phyloP scores from a whole-genome alignment of 1,284 basidiomycete species.

The Malassezia equina region DNA sequence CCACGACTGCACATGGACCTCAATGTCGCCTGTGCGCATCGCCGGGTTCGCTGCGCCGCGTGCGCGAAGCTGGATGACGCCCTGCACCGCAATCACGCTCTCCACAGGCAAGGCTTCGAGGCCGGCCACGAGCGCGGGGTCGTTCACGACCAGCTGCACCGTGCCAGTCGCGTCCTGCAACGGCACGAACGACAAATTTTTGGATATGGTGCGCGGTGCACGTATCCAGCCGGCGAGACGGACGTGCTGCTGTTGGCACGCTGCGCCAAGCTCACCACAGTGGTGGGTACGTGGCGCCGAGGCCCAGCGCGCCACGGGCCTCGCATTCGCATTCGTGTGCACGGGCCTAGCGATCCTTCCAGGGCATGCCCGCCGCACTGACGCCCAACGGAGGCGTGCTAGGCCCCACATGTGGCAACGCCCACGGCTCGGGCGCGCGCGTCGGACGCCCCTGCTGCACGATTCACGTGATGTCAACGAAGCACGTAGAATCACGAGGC shows the following conservation, averaged over 20 bases:
- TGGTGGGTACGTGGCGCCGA: slow-evolving; percentile 55
- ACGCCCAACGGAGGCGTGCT: background rate
- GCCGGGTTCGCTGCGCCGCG: slow-evolving; percentile 20
- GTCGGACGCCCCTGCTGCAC: background rate
- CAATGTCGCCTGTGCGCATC: slow-evolving; percentile 59
- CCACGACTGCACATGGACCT: slow-evolving; percentile 64
- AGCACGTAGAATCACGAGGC: background rate
- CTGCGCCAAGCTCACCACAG: slow-evolving; percentile 57
- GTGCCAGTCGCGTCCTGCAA: slow-evolving; percentile 66
- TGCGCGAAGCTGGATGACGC: slow-evolving; percentile 22
- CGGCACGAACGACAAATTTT: slow-evolving; percentile 64
- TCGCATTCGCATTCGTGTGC: background rate
- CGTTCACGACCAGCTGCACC: slow-evolving; percentile 57
- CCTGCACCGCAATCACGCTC: slow-evolving; percentile 24
- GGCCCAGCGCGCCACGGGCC: slow-evolving; percentile 53
- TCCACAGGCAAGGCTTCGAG: slow-evolving; percentile 34
- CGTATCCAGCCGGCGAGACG: slow-evolving; percentile 68
- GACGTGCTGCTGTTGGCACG: slow-evolving; percentile 57
- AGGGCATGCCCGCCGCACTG: background rate
- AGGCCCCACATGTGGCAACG: background rate
- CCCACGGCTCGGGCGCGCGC: background rate
- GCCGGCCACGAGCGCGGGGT: slow-evolving; percentile 54
- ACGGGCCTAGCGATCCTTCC: background rate
- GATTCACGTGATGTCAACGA: background rate
- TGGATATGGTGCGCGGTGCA: slow-evolving; percentile 59